Base-by-base conservation (phyloP, 495 filamentous ascomycete genomes). In the Annulohypoxylon nitens region DNA sequence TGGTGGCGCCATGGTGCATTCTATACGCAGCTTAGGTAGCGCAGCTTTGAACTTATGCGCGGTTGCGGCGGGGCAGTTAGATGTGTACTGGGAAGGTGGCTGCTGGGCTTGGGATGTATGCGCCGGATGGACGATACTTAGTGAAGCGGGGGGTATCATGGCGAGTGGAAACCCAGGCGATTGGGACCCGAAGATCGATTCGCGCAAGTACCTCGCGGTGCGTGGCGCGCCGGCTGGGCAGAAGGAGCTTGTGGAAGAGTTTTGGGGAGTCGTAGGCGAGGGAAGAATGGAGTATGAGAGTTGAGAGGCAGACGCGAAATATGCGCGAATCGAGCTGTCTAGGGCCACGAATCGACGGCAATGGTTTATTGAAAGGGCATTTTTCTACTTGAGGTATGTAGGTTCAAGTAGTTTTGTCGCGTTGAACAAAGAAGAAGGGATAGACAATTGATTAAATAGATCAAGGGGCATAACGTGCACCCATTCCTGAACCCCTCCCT, bases 91-190 rank as follows among this genome's bases (percentile, higher is more conserved):
- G 95, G 95, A 98, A 76, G 93, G 93, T 12, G 95, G 95, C 7
- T 95, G 92, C 78, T 97, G 93, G 91, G 93, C 92, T 30, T 97
- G 95, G 95, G 95, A 98, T 83, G 93, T 97, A 11, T 92, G 91
- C 73, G 95, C 95, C 7, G 95, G 90, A 0, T 97, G 95, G 95
- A 90, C 94, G 34, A 92, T 98, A 72, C 81, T 98, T 16, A 84
- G 83, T 20, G 95, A 98, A 81, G 93, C 94, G 0, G 95, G 95
- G 0, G 95, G 95, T 1, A 86, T 90, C 41, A 89, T 97, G 78
- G 93, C 88, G 2, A 88, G 90, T 76, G 93, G 90, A 3, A 97
- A 95, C 77, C 89, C 90, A 0, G 93, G 92, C 2, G 86, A 86
- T 69, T 96, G 93, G 94, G 84, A 92, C 41, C 84, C 90, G 4